Conservation (phyloP, 2,329 filamentous ascomycete species). For the Phoma herbarum region DNA sequence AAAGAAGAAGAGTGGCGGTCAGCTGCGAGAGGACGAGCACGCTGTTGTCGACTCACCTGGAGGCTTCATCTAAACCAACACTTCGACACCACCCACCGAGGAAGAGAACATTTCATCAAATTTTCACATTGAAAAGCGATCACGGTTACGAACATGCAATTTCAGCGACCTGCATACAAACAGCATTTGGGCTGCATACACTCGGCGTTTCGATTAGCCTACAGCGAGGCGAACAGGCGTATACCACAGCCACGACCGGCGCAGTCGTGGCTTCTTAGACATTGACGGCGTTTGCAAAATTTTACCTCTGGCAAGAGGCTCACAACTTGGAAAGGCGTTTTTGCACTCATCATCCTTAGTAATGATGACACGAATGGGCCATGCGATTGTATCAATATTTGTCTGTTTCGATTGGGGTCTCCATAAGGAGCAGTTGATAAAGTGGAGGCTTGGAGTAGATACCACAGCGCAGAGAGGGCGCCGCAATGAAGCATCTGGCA, state of each 20-base stretch:
- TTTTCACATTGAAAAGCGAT: constrained; percentile 31
- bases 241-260: constrained; percentile 37
- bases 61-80: constrained; percentile 20
- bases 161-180: constrained; percentile 45
- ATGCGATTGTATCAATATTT: constrained; percentile 31
- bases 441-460: constrained; percentile 27
- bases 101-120: constrained; percentile 8
- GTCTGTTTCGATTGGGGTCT: constrained; percentile 21
- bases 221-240: constrained; percentile 48
- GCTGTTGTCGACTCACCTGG: constrained; percentile 41
- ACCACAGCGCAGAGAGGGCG: constrained; percentile 32
- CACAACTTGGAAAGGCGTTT: constrained; percentile 32
- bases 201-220: constrained; percentile 41
- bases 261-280: constrained; percentile 40
- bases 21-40: constrained; percentile 49
- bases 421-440: constrained; percentile 16
- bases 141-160: constrained; percentile 47
- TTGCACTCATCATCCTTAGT: constrained; percentile 30
- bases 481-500: constrained; percentile 27
- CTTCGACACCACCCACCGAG: not conserved
- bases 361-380: constrained; percentile 29
- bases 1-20: constrained; percentile 50
- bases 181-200: constrained; percentile 49
- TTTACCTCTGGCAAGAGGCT: constrained; percentile 25
- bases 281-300: constrained; percentile 38